Base-by-base conservation (phyloP, 768 basidiomycete genomes). In the Erythrobasidium yunnanense region DNA sequence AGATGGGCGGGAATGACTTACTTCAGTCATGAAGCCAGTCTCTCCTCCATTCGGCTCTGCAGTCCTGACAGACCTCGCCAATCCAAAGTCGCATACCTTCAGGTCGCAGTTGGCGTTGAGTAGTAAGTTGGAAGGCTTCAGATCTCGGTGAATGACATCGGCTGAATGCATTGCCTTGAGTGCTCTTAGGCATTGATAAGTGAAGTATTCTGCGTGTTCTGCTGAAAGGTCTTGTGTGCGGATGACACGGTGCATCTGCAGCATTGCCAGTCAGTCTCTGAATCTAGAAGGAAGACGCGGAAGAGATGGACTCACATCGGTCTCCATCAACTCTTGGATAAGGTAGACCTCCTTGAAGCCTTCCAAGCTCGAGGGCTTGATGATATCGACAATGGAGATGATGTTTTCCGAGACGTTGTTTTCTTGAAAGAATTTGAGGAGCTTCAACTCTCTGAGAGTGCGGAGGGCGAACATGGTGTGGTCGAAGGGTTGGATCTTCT, bases 161-260 rank as follows among this genome's bases (percentile, higher is more conserved):
- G 70, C 73, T 0, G 88, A 88, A 74, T 96, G 92, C 2, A 96
- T 81, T 0, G 91, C 91, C 76, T 99, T 99, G 69, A 99, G 78
- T 0, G 90, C 93, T 46, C 93, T 83, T 1, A 95, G 82, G 0
- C 90, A 90, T 84, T 96, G 93, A 76, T 99, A 99, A 70, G 93
- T 85, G 74, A 99, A 96, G 76, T 99, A 99, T 77, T 97, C 90
- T 71, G n/a, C 70, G 55, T 65, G 54, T 27, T 42, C 35, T 74
- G 97, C 93, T 66, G 86, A 87, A 45, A 99, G 80, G 66, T 87
- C 84, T 77, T 97, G 93, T 0, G 95, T 93, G 25, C 89, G 82
- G 71, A 99, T 96, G 51, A 99, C 95, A 60, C 93, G 85, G 75
- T 97, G 91, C 70, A 97, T 79, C 78, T 97, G 93, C 4, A 47